Evolutionary conservation across 1,139 yeast species (phyloP).

Genomic region (Debaryomyces singareniensis): DNA sequence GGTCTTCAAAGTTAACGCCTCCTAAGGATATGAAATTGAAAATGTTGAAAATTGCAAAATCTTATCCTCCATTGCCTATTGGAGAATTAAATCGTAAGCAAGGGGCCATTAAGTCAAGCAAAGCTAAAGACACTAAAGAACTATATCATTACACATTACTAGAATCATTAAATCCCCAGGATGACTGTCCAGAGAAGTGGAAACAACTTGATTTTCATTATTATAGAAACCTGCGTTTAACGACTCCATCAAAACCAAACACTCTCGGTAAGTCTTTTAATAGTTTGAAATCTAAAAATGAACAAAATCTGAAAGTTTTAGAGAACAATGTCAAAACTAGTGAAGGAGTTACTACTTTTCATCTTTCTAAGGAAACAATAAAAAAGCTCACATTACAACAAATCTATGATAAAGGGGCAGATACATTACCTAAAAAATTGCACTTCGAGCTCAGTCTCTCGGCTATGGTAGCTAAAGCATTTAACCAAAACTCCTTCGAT

Average conservation of each 20-base stretch:
- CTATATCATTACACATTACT: constrained; percentile 48
- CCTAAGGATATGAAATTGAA: constrained; percentile 38
- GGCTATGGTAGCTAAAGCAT: constrained; percentile 67
- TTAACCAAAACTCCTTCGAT: constrained; percentile 51
- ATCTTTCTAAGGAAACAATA: constrained; percentile 43
- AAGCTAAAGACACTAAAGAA: not conserved
- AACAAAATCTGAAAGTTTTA: constrained; percentile 4
- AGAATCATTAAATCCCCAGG: constrained; percentile 44
- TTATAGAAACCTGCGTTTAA: constrained; percentile 26
- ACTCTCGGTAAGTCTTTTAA: constrained; percentile 7
- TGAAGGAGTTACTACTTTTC: constrained; percentile 44
- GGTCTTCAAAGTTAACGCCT: constrained; percentile 35
- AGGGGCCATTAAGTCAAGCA: too few species aligned
- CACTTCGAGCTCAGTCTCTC: constrained; percentile 62
- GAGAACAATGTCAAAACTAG: not conserved
- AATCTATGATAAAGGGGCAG: constrained; percentile 55
- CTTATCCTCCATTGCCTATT: constrained; percentile 49
- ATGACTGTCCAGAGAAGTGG: constrained; percentile 54
- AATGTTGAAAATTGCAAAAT: constrained; percentile 46
- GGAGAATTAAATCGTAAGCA: constrained; percentile 21
- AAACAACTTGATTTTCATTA: constrained; percentile 49
- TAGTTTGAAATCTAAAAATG: constrained; percentile 6
- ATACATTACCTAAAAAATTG: constrained; percentile 51
- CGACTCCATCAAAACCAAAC: constrained; percentile 4
- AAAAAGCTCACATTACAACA: constrained; percentile 51